Evolutionary conservation across 2,329 filamentous ascomycete species (phyloP), one percentile per base, ranked within the genome.

Genomic region (Fusarium musae): DNA sequence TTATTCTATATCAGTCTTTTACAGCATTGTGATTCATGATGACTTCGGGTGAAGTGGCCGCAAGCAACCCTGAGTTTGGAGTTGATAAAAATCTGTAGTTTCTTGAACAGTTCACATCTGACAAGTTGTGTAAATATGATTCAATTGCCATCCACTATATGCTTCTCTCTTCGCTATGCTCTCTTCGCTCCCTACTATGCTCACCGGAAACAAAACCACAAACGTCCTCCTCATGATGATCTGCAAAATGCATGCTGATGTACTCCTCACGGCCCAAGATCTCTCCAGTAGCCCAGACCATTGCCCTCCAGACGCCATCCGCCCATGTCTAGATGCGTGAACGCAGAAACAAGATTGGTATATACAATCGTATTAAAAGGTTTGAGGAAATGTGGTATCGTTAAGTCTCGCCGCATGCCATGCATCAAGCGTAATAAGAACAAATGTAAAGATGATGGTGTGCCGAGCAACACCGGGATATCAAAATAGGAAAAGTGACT

Each of bases 261-360:
- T 49, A 50, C 66, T 56, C 63, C 59, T 50, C 49, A 32, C 26
- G 47, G 47, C 66, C 60, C 70, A 56, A 36, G 43, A 59, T 40
- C 49, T 50, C 60, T 47, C 58, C 50, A 30, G 39, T 42, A 40
- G 15, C 63, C 52, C 57, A 56, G 46, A 37, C n/a, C 54, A 49
- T 57, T 63, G 39, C 53, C 73, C 58, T 56, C 63, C 52, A 66
- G 73, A 76, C 76, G 75, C 76, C 76, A 59, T 60, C 62, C 66
- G 52, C 58, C 66, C 70, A 59, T 73, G 68, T 78, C 72, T 77
- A 78, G 60, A 78, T 77, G 72, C 71, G 66, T 58, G 36, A 54
- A 70, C 60, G 61, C 57, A 58, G 36, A 65, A 69, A 69, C 32
- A 67, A 76, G 61, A 71, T 46, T 70, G 71, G 67, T 66, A 56